Percentiles rank a stretch among this genome's conserved stretches.
These are phyloP conservation scores for Sphenostylis stenocarpa DNA, from an alignment of 306 rosid species.

Conservation along the genomic window DNA sequence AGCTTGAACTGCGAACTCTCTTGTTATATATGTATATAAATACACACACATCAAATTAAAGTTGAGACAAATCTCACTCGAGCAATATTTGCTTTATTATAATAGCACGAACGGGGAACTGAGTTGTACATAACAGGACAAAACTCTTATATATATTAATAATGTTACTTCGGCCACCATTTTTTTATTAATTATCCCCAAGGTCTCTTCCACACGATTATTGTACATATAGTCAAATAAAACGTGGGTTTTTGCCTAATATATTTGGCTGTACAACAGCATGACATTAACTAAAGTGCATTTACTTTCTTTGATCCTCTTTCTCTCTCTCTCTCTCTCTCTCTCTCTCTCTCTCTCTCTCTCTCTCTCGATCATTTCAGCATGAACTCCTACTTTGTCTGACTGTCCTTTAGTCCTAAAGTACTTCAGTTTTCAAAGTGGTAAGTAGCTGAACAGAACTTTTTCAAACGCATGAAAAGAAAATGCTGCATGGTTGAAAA, in stretches of 20 bases:
- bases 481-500: neutral
- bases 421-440: neutral
- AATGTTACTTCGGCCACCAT: neutral
- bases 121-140: slow-evolving; percentile 18
- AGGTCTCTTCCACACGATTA: neutral
- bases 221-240: slow-evolving; percentile 25
- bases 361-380: neutral
- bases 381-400: slow-evolving; percentile 4
- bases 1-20: neutral
- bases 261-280: slow-evolving; percentile 17
- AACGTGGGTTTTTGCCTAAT: slow-evolving; percentile 38
- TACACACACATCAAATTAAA: neutral
- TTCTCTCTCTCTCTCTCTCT: neutral
- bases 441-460: neutral
- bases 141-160: neutral
- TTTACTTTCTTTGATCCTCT: neutral
- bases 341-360: too few relatives aligned
- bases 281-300: slow-evolving; percentile 3
- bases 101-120: neutral
- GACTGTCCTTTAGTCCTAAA: neutral
- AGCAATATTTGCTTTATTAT: neutral
- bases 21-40: slow-evolving; percentile 22
- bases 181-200: neutral
- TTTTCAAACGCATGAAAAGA: neutral
- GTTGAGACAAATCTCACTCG: slow-evolving; percentile 22